phyloP scores from a whole-genome alignment of 805 yeast genomes.

The Ascoidea asiatica region DNA sequence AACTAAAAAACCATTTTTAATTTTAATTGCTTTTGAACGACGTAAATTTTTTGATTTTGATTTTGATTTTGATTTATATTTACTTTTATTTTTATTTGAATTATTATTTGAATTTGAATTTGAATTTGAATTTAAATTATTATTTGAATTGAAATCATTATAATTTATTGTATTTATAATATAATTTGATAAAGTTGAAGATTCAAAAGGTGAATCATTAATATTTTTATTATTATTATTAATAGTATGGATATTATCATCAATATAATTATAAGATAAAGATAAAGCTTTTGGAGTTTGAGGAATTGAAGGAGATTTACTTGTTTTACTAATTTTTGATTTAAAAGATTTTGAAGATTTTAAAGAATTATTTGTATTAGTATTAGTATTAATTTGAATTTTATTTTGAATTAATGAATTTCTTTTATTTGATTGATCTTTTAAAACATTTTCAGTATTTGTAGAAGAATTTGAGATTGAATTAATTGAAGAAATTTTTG shows the following conservation, averaged over 20 bases:
- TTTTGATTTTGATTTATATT: neutral
- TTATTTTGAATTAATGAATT: neutral
- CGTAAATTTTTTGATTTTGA: neutral
- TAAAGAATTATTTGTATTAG: neutral
- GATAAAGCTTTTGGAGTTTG: neutral
- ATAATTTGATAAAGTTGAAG: too few species aligned
- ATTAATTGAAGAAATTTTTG: neutral
- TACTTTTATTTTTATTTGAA: too few species aligned
- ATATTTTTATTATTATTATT: too few species aligned
- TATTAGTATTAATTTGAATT: too few species aligned
- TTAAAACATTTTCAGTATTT: neutral
- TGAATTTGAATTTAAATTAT: too few species aligned
- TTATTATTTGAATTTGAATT: neutral
- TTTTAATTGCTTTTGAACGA: neutral
- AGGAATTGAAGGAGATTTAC: neutral
- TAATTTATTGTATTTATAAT: too few species aligned
- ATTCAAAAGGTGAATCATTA: too few species aligned
- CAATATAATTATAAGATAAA: too few species aligned
- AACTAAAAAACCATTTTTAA: neutral
- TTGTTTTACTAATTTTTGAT: neutral
- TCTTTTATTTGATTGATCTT: neutral
- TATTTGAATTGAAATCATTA: too few species aligned
- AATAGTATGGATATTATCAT: too few species aligned
- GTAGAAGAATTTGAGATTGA: neutral
- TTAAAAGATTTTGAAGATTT: too few species aligned